Conservation (phyloP, 805 yeast genomes). For the Zygotorulaspora danielsina region DNA sequence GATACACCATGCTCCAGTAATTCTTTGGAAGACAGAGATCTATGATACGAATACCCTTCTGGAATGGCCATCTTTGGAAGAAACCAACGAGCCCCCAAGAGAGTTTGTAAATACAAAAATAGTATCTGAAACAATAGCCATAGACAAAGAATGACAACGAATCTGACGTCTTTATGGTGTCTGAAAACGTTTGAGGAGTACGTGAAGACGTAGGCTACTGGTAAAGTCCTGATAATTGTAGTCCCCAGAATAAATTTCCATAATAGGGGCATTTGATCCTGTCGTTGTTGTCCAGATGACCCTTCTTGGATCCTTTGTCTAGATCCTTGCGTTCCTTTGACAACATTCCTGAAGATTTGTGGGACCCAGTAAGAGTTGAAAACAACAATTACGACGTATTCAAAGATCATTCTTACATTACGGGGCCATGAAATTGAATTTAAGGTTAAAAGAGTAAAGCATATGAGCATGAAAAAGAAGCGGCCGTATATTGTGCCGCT, state of each 20-base stretch:
- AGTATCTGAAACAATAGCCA: slow-evolving; percentile 63
- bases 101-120: slow-evolving; percentile 57
- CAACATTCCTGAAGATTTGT: slow-evolving; percentile 68
- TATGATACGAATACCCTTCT: slow-evolving; percentile 78
- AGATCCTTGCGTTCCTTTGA: slow-evolving; percentile 32
- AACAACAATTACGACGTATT: slow-evolving; percentile 47
- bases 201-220: slow-evolving; percentile 59
- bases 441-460: slow-evolving; percentile 52
- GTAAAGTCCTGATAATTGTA: slow-evolving; percentile 56
- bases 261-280: slow-evolving; percentile 51
- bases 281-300: slow-evolving; percentile 19
- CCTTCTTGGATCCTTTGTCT: slow-evolving; percentile 18
- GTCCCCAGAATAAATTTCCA: slow-evolving; percentile 78
- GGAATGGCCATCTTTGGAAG: slow-evolving; percentile 70
- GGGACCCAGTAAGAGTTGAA: slow-evolving; percentile 83
- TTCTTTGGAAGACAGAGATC: slow-evolving; percentile 26
- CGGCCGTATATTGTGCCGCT: slow-evolving; percentile 56
- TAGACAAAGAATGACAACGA: slow-evolving; percentile 42
- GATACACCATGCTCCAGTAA: slow-evolving; percentile 34
- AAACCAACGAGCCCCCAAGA: slow-evolving; percentile 79
- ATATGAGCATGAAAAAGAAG: slow-evolving; percentile 50
- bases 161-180: slow-evolving; percentile 57
- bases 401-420: slow-evolving; percentile 50
- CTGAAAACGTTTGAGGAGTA: slow-evolving; percentile 56
- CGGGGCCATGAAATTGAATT: slow-evolving; percentile 63